phyloP scores from a whole-genome alignment of 768 basidiomycete species.

The Mycena amicta region DNA sequence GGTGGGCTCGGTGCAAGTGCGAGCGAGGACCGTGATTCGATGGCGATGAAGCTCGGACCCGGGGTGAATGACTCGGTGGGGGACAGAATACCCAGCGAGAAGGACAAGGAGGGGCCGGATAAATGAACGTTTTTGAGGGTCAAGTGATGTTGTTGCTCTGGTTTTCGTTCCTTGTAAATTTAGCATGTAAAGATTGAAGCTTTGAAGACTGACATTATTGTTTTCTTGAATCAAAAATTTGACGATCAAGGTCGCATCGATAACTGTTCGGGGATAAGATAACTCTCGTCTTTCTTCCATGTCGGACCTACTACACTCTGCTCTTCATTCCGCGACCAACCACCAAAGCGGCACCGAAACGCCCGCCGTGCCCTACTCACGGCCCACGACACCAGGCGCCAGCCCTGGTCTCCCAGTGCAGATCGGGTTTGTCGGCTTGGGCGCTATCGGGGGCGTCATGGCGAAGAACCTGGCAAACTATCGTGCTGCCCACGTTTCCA shows the following conservation, averaged over 20 bases:
- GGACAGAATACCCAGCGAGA: constrained; percentile 36
- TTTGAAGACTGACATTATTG: no score
- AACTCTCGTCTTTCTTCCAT: background rate
- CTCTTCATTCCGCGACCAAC: constrained; percentile 10
- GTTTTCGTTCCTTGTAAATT: no score
- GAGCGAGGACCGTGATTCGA: constrained; percentile 22
- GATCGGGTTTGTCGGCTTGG: constrained; percentile 52
- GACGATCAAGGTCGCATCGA: no score
- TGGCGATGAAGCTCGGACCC: no score
- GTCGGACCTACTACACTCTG: constrained; percentile 15
- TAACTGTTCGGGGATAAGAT: no score
- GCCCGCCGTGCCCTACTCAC: constrained; percentile 48
- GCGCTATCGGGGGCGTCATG: constrained; percentile 78
- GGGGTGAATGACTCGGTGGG: no score
- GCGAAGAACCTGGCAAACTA: constrained; percentile 74
- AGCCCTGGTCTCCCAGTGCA: constrained; percentile 25
- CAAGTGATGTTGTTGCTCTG: no score
- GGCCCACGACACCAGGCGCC: constrained; percentile 54
- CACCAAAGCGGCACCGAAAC: constrained; percentile 8
- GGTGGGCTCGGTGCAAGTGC: constrained; percentile 22
- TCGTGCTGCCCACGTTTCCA: constrained; percentile 37
- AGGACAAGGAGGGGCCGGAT: constrained; percentile 36
- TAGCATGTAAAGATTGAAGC: no score
- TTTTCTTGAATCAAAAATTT: no score
- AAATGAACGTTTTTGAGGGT: constrained; percentile 13